These are phyloP conservation scores for Coemansia sp. DNA, from an alignment of 192 early-diverging fungal species.

Conservation along the genomic window DNA sequence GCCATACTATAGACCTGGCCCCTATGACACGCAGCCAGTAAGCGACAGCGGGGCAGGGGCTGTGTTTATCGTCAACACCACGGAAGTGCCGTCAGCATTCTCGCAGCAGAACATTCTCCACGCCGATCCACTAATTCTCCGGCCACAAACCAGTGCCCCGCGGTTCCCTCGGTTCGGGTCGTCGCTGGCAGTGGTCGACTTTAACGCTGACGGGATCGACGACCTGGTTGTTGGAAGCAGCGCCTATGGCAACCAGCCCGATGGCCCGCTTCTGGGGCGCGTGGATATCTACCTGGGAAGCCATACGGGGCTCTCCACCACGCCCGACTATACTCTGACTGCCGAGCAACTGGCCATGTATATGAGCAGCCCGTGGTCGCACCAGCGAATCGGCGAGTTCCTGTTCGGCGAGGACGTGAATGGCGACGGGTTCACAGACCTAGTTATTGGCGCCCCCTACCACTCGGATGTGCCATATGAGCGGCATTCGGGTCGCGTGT, in stretches of 20 bases:
- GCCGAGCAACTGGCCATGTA: slow-evolving; percentile 15
- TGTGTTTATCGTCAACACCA: slow-evolving; percentile 48
- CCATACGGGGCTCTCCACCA: slow-evolving; percentile 41
- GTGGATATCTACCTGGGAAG: slow-evolving; percentile 66
- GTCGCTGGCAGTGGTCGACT: slow-evolving; percentile 68
- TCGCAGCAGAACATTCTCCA: slow-evolving; percentile 46
- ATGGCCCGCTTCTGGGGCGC: slow-evolving; percentile 42
- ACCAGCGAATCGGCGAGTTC: slow-evolving; percentile 29
- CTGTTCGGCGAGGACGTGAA: slow-evolving; percentile 59
- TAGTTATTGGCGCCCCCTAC: slow-evolving; percentile 63
- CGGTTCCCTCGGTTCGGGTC: slow-evolving; percentile 63
- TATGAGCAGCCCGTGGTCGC: slow-evolving; percentile 11
- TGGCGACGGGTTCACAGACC: slow-evolving; percentile 58
- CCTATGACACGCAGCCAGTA: neutral
- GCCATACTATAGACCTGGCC: slow-evolving; percentile 47
- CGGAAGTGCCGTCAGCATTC: slow-evolving; percentile 2
- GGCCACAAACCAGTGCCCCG: slow-evolving; percentile 1
- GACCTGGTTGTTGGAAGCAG: slow-evolving; percentile 68
- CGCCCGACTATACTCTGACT: slow-evolving; percentile 50
- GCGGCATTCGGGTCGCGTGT: slow-evolving; percentile 46
- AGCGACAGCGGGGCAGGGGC: slow-evolving; percentile 36
- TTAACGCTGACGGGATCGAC: slow-evolving; percentile 82
- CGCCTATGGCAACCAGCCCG: slow-evolving; percentile 47
- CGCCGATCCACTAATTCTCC: slow-evolving; percentile 31
- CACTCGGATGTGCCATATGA: slow-evolving; percentile 15